Percentiles rank a stretch among this genome's conserved stretches.
Conservation (phyloP, 2,329 filamentous ascomycete species). For the Colletotrichum kahawae region DNA sequence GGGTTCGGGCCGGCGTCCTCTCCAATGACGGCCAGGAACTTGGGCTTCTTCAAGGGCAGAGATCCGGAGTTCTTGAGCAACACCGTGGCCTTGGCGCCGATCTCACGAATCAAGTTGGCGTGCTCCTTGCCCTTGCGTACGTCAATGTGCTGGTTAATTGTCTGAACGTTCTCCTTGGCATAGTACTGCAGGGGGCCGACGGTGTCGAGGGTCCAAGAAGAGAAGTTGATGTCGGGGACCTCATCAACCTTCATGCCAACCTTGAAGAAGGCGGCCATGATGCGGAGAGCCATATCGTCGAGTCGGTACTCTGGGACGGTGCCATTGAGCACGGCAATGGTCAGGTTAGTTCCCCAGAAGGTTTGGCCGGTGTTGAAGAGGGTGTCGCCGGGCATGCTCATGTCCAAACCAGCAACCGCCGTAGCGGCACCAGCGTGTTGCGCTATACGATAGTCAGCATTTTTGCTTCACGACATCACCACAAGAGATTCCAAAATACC, state of each 20-base stretch:
- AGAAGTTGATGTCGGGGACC: slow-evolving; percentile 74
- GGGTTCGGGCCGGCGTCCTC: slow-evolving; percentile 81
- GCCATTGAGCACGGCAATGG: slow-evolving; percentile 85
- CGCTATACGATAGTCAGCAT: slow-evolving; percentile 42
- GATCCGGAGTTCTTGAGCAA: slow-evolving; percentile 84
- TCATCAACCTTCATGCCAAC: slow-evolving; percentile 58
- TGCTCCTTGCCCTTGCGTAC: slow-evolving; percentile 73
- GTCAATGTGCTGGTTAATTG: slow-evolving; percentile 84
- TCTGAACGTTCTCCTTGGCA: slow-evolving; percentile 64
- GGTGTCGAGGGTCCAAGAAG: slow-evolving; percentile 87
- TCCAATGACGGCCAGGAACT: slow-evolving; percentile 78
- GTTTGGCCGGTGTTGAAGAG: slow-evolving; percentile 73
- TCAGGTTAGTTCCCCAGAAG: slow-evolving; percentile 88
- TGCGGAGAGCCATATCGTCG: slow-evolving; percentile 91
- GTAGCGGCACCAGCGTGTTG: slow-evolving; percentile 67
- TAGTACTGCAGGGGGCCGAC: slow-evolving; percentile 71
- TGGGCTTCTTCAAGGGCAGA: slow-evolving; percentile 80
- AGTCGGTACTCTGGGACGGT: slow-evolving; percentile 86
- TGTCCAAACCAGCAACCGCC: slow-evolving; percentile 78
- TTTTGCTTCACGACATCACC: background rate
- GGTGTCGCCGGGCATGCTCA: slow-evolving; percentile 89
- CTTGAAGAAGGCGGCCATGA: slow-evolving; percentile 74
- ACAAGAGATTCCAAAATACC: slow-evolving; percentile 39
- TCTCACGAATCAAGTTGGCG: slow-evolving; percentile 72
- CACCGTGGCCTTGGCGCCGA: slow-evolving; percentile 82